Base-by-base conservation (phyloP, 345 rosid genomes). In the Acer yangbiense region DNA sequence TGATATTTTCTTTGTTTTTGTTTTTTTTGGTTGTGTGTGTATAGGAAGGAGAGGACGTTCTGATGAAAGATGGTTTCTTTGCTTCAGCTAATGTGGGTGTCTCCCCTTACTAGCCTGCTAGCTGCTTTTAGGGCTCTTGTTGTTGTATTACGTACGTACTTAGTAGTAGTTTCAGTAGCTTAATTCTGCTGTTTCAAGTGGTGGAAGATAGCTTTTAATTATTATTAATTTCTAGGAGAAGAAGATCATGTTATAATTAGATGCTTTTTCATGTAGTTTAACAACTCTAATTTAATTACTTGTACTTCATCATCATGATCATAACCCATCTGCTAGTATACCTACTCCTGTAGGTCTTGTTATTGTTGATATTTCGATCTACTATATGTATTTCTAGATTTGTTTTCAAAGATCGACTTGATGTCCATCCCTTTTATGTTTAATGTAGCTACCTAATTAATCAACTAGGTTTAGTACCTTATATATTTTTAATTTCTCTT, bases 21-120 rank as follows among this genome's bases (percentile, higher is more conserved):
- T 75, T 44, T 32, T 6, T 50, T 52, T 18, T 63, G 69, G 13
- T 18, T 50, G 62, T 68, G 29, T 65, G 64, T 21, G 39, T 68
- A 64, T 18, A 88, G 91, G 91, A 86, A 64, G 84, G 76, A 68
- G 91, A 84, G 43, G 90, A 83, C 3, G 82, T 70, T 25, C 78
- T 81, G 6, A 81, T 77, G 85, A 86, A 86, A 76, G 91, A 88
- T 58, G 91, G 85, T 69, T 81, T 79, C 43, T 86, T 79, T 46
- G 80, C 82, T 79, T 72, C 91, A 25, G 78, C 89, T 6, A 88
- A 84, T 71, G 73, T 84, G 44, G 89, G 88, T 54, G 81, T 83
- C 75, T 13, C 82, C 17, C 90, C 90, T 39, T 83, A 78, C 61
- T 87, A 69, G 55, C 10, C 46, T 57, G n/a, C 57, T 20, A 32